Evolutionary conservation across 2,329 filamentous ascomycete species (phyloP).

Genomic region (Ophiostoma quercus): DNA sequence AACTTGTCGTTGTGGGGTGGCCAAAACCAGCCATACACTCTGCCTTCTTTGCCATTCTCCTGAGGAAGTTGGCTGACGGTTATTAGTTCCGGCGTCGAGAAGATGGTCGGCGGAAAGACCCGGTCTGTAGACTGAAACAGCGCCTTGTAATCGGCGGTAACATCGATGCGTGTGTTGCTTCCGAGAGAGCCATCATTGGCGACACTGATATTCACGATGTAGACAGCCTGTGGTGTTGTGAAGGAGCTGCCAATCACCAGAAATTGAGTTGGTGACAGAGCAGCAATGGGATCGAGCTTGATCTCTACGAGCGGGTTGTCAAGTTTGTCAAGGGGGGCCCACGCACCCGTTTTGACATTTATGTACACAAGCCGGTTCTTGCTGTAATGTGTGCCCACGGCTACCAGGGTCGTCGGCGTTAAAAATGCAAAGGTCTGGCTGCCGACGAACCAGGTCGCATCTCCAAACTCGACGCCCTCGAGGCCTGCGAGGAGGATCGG

Average conservation of each 20-base stretch:
- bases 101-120: conserved; percentile 31
- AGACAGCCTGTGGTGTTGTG: conserved; percentile 34
- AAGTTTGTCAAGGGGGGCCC: conserved; percentile 34
- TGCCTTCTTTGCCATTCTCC: conserved; percentile 27
- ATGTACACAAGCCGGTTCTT: conserved; percentile 37
- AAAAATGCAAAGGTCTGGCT: conserved; percentile 41
- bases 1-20: conserved; percentile 46
- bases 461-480: conserved; percentile 40
- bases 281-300: conserved; percentile 34
- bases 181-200: conserved; percentile 25
- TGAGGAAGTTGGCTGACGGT: conserved; percentile 9
- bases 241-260: conserved; percentile 38
- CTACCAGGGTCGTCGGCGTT: conserved; percentile 35
- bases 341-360: conserved; percentile 35
- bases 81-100: conserved; percentile 37
- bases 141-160: conserved; percentile 27
- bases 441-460: conserved; percentile 30
- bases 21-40: conserved; percentile 45
- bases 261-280: conserved; percentile 35
- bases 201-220: conserved; percentile 32
- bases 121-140: conserved; percentile 37
- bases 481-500: conserved; percentile 29
- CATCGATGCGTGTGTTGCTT: too few relatives aligned
- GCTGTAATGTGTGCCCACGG: conserved; percentile 35
- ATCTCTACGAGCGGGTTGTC: conserved; percentile 30